phyloP scores from a whole-genome alignment of 2,329 filamentous ascomycete genomes.

The Endothia cerciana region DNA sequence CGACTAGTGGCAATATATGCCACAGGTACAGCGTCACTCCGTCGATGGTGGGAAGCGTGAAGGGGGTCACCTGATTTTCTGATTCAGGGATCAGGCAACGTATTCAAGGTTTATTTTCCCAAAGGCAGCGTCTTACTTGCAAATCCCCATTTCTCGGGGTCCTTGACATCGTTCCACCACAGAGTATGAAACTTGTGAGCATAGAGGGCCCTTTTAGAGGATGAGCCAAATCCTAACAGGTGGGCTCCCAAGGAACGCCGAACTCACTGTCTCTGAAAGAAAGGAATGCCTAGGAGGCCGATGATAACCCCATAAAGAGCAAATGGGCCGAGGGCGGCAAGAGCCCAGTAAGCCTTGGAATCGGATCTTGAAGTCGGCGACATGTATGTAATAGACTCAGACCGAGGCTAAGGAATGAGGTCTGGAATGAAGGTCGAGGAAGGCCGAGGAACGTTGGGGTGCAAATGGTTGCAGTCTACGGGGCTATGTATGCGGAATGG shows the following conservation, averaged over 20 bases:
- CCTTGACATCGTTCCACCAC: slow-evolving; percentile 72
- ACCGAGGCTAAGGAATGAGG: neutral
- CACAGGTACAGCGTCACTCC: slow-evolving; percentile 81
- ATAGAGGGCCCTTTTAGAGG: slow-evolving; percentile 72
- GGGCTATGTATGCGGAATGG: neutral
- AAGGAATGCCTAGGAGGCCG: slow-evolving; percentile 67
- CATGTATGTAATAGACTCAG: neutral
- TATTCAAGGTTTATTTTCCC: neutral
- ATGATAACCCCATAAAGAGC: slow-evolving; percentile 70
- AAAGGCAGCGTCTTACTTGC: slow-evolving; percentile 60
- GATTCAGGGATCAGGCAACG: slow-evolving; percentile 26
- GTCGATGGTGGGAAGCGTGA: slow-evolving; percentile 75
- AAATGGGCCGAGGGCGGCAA: slow-evolving; percentile 56
- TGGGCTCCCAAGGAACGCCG: neutral
- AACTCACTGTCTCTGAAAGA: slow-evolving; percentile 78
- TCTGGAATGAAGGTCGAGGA: neutral
- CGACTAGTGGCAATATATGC: slow-evolving; percentile 82
- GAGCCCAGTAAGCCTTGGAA: slow-evolving; percentile 53
- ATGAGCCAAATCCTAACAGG: neutral
- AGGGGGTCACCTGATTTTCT: slow-evolving; percentile 90
- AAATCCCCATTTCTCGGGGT: slow-evolving; percentile 84
- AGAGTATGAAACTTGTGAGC: slow-evolving; percentile 77
- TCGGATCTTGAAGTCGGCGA: slow-evolving; percentile 10
- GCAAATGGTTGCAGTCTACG: neutral
- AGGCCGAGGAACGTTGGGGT: neutral